Percentiles rank a stretch among this genome's conserved stretches.
phyloP scores from a whole-genome alignment of 768 basidiomycete species.

The Pilatotrama ljubarskyi region DNA sequence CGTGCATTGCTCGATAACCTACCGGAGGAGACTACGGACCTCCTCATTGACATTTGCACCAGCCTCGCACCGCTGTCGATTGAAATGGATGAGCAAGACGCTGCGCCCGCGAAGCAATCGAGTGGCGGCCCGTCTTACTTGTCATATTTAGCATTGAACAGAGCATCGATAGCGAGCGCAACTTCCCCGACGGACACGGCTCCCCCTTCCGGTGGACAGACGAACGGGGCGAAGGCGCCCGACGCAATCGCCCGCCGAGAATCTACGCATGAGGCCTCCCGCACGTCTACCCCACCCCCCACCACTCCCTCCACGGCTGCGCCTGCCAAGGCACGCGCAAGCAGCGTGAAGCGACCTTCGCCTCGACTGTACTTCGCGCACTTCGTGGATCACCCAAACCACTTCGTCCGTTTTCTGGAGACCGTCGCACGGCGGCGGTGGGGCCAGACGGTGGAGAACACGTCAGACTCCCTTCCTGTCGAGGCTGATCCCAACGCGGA shows the following conservation, averaged over 20 bases:
- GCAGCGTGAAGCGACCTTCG: conserved; percentile 60
- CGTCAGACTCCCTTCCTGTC: conserved; percentile 15
- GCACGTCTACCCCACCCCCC: conserved; percentile 31
- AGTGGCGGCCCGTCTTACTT: conserved; percentile 63
- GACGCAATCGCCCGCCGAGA: conserved; percentile 31
- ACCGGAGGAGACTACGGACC: conserved; percentile 85
- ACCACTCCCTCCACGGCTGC: conserved; percentile 22
- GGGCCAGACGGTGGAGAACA: conserved; percentile 65
- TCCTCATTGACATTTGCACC: conserved; percentile 91
- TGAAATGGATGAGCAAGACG: conserved; percentile 40
- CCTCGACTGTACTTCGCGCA: conserved; percentile 90
- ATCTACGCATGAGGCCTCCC: conserved; percentile 35
- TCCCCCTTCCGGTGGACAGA: conserved; percentile 1
- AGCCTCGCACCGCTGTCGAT: conserved; percentile 49
- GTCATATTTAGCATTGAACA: conserved; percentile 75
- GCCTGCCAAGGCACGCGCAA: conserved; percentile 25
- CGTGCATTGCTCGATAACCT: conserved; percentile 79
- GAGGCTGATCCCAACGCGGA: conserved; percentile 33
- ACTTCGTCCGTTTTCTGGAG: conserved; percentile 88
- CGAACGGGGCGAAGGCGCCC: not conserved
- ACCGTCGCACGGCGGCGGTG: conserved; percentile 78
- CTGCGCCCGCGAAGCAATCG: conserved; percentile 31
- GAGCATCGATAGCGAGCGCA: conserved; percentile 41
- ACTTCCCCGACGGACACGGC: not conserved
- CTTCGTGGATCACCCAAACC: conserved; percentile 84